Evolutionary conservation across 2,329 filamentous ascomycete genomes (phyloP), one percentile per base, ranked within the genome.

Genomic region (Fulvia fulva): DNA sequence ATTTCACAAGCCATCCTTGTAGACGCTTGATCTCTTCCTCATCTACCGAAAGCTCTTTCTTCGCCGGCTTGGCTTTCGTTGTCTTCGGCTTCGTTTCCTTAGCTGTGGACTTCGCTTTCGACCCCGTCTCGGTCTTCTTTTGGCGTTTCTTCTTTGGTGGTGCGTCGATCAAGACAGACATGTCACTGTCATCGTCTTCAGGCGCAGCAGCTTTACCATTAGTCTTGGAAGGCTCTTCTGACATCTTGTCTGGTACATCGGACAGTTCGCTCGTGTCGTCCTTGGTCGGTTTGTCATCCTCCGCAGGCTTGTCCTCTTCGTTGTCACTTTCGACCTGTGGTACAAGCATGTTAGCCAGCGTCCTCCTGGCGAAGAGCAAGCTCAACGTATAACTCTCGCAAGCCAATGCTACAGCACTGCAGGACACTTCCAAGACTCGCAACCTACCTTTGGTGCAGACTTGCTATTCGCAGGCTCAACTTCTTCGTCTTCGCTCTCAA

Each of bases 1-100:
- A 99, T 74, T 97, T 96, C 47, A 87, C 77, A 6, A 99, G 82
- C 74, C 93, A 91, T 8, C 86, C 84, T 75, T 97, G 93, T 3
- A 97, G 80, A 51, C 87, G 88, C 74, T 96, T 97, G 71, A 97
- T 88, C 72, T 96, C 89, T 3, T 83, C 86, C 59, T 90, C 85
- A 60, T 91, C 83, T 0, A 87, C 83, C 19, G 86, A 79, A 1
- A 77, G 65, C 34, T 80, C 75, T 28, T 66, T 65, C 22, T 53
- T 53, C 6, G 53, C 52, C 5, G 55, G 55, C 74, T 70, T 32
- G 0, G 71, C 45, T 32, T 70, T 67, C 7, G 66, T 59, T 21
- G 68, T 43, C 51, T 75, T 73, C n/a, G 76, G 54, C 14, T 43
- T 54, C 45, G 70, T 76, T 22, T 69, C 9, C 80, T 80, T 81